Evolutionary conservation across 2,329 filamentous ascomycete species (phyloP), one percentile per base, ranked within the genome.

Genomic region (Ceratocystis harringtonii): DNA sequence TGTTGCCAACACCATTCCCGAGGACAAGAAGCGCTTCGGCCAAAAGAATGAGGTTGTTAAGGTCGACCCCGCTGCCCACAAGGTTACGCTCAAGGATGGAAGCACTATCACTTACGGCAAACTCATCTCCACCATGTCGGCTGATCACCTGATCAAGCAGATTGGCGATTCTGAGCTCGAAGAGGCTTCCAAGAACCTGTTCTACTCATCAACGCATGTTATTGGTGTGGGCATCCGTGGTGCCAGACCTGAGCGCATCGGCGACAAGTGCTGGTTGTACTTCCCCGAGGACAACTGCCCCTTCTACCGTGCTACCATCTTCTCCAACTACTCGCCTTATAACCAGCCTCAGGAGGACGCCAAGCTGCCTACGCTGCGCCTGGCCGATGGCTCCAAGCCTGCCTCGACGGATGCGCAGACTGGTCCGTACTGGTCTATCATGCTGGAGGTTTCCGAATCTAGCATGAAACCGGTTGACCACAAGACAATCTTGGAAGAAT

Each of bases 241-340:
- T 70, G 83, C 82, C 72, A 90, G 94, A 70, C 94, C 94, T 48
- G 91, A 96, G 77, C 88, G 90, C 74, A 99, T 99, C 71, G 94
- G 94, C 70, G 94, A 99, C 81, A 99, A 97, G 84, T 99, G 94
- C 86, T 99, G 94, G 92, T 82, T 99, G 70, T 99, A 99, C 84
- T 99, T 97, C 85, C 94, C 94, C 69, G 94, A 99, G 78, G 88
- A 96, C 77, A 88, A 99, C 83, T 96, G 91, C 81, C 91, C 91
- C 75, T 99, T 99, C 83, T 99, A 99, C 83, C 90, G 94, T 71
- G 94, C 94, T 73, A 99, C 94, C 74, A 97, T 99, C 80, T 99
- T 99, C 85, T 97, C 92, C 78, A 99, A 99, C 84, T 99, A 99
- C 84, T 97, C 94, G 25, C 94, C 92, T 64, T 86, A 95, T 84